A percentile compares a stretch with the other conserved stretches of the same genome.
Conservation (phyloP, 192 early-diverging fungal species). For the Rhizophagus prolifer region DNA sequence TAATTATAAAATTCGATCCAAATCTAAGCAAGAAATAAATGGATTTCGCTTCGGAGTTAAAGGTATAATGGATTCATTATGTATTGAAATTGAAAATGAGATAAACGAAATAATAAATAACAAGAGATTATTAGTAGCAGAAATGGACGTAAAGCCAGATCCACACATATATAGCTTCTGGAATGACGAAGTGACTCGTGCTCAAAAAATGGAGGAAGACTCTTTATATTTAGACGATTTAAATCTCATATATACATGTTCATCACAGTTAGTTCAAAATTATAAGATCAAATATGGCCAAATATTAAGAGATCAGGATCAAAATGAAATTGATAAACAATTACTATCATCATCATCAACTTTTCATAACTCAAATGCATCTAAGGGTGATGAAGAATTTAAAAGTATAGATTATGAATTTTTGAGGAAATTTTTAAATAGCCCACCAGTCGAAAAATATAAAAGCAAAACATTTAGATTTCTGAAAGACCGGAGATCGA, state of each 20-base stretch:
- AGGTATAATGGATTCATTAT: background rate
- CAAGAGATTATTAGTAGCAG: background rate
- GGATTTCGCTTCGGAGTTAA: background rate
- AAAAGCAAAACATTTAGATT: background rate
- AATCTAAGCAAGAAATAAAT: background rate
- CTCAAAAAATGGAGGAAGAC: background rate
- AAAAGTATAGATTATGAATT: background rate
- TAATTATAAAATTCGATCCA: no score
- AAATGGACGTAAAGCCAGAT: background rate
- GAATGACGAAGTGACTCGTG: background rate
- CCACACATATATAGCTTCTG: background rate
- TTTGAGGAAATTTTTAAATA: background rate
- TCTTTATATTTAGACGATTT: background rate
- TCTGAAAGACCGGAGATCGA: background rate
- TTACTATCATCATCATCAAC: background rate
- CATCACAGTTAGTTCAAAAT: background rate
- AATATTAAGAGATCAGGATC: background rate
- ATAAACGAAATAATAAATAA: conserved; percentile 1
- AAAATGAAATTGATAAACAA: background rate
- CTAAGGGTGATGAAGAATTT: background rate
- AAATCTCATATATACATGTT: background rate
- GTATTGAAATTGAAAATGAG: background rate
- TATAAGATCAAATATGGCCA: background rate
- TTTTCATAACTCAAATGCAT: background rate
- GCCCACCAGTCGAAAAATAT: background rate